Conservation (phyloP, 805 yeast genomes). For the Sugiyamaella lignohabitans region DNA sequence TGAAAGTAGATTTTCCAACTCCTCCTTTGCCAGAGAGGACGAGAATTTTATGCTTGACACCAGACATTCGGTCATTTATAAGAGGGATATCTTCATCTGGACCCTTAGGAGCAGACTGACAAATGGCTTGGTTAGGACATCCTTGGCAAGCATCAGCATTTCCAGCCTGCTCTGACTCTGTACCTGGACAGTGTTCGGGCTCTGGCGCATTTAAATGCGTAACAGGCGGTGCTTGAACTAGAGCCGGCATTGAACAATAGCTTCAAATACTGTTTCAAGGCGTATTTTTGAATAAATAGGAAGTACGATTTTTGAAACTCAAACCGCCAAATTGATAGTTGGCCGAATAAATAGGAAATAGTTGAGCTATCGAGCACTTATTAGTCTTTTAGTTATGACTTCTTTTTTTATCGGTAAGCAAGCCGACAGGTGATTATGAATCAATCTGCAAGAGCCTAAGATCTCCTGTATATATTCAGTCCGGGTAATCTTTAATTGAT, state of each 20-base stretch:
- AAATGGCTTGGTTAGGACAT: conserved; percentile 88
- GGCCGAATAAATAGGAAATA: too few species aligned
- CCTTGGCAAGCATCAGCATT: conserved; percentile 90
- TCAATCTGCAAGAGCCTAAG: too few species aligned
- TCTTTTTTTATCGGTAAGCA: too few species aligned
- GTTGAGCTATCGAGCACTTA: too few species aligned
- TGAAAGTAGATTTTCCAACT: conserved; percentile 95
- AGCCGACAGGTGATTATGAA: too few species aligned
- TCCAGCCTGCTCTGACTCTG: conserved; percentile 91
- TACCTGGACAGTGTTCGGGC: conserved; percentile 99
- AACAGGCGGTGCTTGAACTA: background rate
- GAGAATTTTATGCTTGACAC: conserved; percentile 68
- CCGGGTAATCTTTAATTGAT: too few species aligned
- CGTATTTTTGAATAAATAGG: conserved; percentile 3
- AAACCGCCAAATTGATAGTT: too few species aligned
- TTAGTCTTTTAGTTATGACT: too few species aligned
- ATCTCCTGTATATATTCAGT: too few species aligned
- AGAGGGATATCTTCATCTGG: conserved; percentile 89
- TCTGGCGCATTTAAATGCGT: conserved; percentile 48
- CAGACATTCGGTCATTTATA: conserved; percentile 60
- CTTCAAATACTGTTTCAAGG: too few species aligned
- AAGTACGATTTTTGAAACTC: too few species aligned
- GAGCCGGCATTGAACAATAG: conserved; percentile 11
- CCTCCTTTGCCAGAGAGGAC: conserved; percentile 73
- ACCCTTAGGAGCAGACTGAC: conserved; percentile 76